A percentile compares a stretch with the other conserved stretches of the same genome.
These are phyloP conservation scores for Lactifluus hygrophoroides DNA, from an alignment of 768 basidiomycete species.

Conservation along the genomic window DNA sequence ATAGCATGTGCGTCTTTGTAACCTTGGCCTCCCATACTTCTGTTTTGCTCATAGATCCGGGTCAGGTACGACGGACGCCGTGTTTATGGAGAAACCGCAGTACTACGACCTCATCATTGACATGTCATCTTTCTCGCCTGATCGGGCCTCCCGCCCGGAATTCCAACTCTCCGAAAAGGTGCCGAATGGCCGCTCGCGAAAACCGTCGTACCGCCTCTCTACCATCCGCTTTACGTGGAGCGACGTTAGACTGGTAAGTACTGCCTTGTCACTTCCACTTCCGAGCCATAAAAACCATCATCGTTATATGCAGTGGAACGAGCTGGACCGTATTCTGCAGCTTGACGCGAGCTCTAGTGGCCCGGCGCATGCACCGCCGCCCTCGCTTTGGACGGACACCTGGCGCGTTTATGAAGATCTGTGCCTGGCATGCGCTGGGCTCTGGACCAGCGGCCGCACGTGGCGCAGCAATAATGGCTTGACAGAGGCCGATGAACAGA, in stretches of 20 bases:
- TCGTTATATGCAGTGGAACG: conserved; percentile 53
- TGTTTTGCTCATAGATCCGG: neutral
- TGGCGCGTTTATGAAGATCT: conserved; percentile 84
- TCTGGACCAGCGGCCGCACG: conserved; percentile 56
- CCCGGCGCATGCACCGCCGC: neutral
- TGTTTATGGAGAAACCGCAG: conserved; percentile 73
- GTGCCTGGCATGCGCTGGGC: conserved; percentile 69
- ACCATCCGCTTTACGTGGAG: conserved; percentile 75
- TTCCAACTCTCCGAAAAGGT: conserved; percentile 52
- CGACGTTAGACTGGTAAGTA: conserved; percentile 60
- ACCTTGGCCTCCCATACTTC: neutral
- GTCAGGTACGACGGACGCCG: conserved; percentile 68
- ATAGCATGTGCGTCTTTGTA: conserved; percentile 57
- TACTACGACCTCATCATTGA: conserved; percentile 79
- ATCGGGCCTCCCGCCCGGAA: conserved; percentile 45
- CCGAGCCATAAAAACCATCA: neutral
- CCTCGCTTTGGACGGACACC: conserved; percentile 50
- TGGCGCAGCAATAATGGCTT: conserved; percentile 50
- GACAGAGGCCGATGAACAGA: conserved; percentile 49
- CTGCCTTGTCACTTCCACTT: neutral
- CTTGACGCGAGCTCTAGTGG: conserved; percentile 32
- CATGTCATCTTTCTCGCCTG: conserved; percentile 56
- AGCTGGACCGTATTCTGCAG: conserved; percentile 60
- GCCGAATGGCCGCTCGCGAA: conserved; percentile 28
- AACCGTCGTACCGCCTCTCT: conserved; percentile 46